Base-by-base conservation (phyloP, 2,329 filamentous ascomycete genomes). In the Grosmannia huntii region DNA sequence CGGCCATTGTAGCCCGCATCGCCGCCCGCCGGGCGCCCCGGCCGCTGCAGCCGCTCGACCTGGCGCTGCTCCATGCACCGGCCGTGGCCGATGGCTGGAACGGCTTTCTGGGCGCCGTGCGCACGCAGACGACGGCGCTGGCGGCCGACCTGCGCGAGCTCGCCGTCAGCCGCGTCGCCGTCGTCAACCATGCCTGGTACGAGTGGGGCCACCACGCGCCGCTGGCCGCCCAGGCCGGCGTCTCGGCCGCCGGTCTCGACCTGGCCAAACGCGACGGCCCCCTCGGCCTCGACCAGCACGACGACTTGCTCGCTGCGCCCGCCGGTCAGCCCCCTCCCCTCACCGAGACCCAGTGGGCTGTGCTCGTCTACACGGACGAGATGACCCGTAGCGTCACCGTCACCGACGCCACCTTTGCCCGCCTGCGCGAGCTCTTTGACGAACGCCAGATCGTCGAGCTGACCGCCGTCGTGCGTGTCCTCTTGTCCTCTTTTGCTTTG, bases 191-290 rank as follows among this genome's bases (percentile, higher is more conserved):
- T 21, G 90, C 90, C 1, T 89, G 86, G 83, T 95, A 90, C 70
- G 90, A 95, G 70, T 95, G 88, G 89, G 80, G 74, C 41, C 82
- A 89, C 57, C 90, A 95, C 68, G 84, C 84, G 19, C 89, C 89
- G 1, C 75, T 92, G 16, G 78, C 79, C 5, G 73, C 76, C 10
- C 72, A 73, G 23, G 84, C 78, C 0, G 84, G 84, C 5, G 77
- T 89, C 5, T 70, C 73, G 21, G 71, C 76, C 36, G 75, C 72
- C 19, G 77, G 73, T 9, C 71, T 85, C 64, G 72, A 73, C 3
- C 64, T 72, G 5, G 70, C 79, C 41, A 74, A 72, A 70, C 61
- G 62, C 28, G 66, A 70, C 23, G 66, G 69, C 21, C 61, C 57
- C 14, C 65, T 69, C 57, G 66, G 57, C 38, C 55, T 33, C 38